These are phyloP conservation scores for Globisporangium spiculum DNA, from an alignment of 352 stramenopile species.

Conservation along the genomic window DNA sequence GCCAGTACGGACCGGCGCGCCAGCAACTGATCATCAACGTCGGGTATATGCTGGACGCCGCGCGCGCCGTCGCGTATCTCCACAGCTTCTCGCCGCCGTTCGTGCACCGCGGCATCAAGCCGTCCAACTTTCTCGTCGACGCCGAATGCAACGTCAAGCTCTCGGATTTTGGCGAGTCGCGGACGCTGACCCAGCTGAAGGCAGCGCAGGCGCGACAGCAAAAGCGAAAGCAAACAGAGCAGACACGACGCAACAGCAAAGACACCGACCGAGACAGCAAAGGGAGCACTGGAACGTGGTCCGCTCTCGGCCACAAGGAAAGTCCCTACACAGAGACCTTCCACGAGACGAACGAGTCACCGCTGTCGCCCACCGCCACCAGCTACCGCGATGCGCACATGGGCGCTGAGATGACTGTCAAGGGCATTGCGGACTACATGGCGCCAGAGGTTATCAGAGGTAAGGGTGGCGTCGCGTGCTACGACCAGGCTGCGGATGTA, in stretches of 20 bases:
- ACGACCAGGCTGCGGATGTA: constrained; percentile 63
- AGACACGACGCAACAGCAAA: too few relatives aligned
- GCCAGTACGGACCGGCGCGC: too few relatives aligned
- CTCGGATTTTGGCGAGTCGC: constrained; percentile 73
- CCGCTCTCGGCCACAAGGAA: too few relatives aligned
- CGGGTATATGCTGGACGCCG: constrained; percentile 62
- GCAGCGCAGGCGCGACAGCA: background rate
- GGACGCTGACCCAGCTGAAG: constrained; percentile 19
- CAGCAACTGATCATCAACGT: too few relatives aligned
- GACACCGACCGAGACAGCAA: too few relatives aligned
- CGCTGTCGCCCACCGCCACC: background rate
- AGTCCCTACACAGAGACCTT: too few relatives aligned
- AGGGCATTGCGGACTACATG: constrained; percentile 44
- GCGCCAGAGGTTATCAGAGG: constrained; percentile 63
- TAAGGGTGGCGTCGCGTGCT: constrained; percentile 37
- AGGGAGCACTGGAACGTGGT: too few relatives aligned
- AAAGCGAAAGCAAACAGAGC: too few relatives aligned
- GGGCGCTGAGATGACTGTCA: constrained; percentile 67
- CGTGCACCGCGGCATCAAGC: constrained; percentile 73
- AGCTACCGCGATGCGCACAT: constrained; percentile 13
- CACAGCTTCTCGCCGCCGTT: constrained; percentile 73
- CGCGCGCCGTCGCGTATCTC: constrained; percentile 64
- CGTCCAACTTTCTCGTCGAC: constrained; percentile 81
- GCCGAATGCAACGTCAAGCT: constrained; percentile 58
- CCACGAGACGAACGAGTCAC: too few relatives aligned